Evolutionary conservation across 2,329 filamentous ascomycete genomes (phyloP).

Genomic region (Cladosporium sp.): DNA sequence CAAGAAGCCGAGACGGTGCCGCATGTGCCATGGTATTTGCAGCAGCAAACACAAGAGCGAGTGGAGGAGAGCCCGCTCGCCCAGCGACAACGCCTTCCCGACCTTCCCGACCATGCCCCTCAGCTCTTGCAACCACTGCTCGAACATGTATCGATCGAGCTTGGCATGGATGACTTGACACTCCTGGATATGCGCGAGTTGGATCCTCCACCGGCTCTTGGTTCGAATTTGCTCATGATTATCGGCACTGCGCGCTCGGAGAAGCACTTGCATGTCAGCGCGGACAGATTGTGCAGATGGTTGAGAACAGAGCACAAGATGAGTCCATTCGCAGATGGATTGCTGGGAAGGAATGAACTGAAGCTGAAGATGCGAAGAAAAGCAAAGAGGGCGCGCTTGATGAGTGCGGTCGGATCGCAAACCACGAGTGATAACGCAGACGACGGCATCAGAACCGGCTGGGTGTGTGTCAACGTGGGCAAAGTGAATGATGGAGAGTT

Average conservation of each 20-base stretch:
- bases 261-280: conserved; percentile 86
- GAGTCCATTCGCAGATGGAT: conserved; percentile 74
- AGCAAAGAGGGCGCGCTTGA: conserved; percentile 73
- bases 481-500: conserved; percentile 66
- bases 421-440: conserved; percentile 59
- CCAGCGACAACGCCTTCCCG: conserved; percentile 55
- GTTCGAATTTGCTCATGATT: conserved; percentile 86
- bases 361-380: conserved; percentile 81
- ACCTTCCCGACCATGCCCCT: conserved; percentile 66
- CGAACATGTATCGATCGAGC: conserved; percentile 73
- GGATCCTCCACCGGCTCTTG: conserved; percentile 82
- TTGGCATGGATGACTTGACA: conserved; percentile 77
- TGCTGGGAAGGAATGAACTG: conserved; percentile 85
- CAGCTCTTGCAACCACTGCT: conserved; percentile 68
- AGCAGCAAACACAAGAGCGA: conserved; percentile 40
- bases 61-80: conserved; percentile 41
- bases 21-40: conserved; percentile 76
- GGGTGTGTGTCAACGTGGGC: conserved; percentile 92
- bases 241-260: conserved; percentile 88
- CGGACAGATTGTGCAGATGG: conserved; percentile 86
- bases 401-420: conserved; percentile 65
- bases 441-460: conserved; percentile 86
- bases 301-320: conserved; percentile 69
- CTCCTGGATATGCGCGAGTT: conserved; percentile 79
- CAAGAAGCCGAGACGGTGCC: conserved; percentile 12